Conservation (phyloP, 148 eudicot species). For the Amaranthus cruentus region DNA sequence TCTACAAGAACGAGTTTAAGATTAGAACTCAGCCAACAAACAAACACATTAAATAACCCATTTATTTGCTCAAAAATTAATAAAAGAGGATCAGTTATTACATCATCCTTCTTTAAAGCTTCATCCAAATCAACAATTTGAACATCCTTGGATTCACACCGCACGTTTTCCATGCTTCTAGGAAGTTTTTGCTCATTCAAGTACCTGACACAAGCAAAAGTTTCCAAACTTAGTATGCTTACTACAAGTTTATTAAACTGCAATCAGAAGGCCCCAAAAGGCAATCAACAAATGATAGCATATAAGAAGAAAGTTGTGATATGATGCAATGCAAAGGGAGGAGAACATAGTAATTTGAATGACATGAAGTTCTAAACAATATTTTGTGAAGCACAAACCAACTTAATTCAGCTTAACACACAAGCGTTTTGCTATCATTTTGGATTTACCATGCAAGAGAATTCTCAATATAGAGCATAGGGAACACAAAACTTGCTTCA, state of each 20-base stretch:
- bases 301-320: too few species aligned
- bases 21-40: not conserved
- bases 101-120: constrained; percentile 36
- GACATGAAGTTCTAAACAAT: too few species aligned
- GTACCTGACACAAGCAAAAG: constrained; percentile 51
- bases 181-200: constrained; percentile 82
- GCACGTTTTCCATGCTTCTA: constrained; percentile 64
- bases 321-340: too few species aligned
- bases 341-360: too few species aligned
- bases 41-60: not conserved
- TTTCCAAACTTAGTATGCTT: constrained; percentile 9
- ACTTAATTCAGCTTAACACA: too few species aligned
- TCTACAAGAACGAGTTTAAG: not conserved
- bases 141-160: constrained; percentile 41
- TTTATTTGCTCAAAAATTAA: not conserved
- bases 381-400: too few species aligned
- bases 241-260: not conserved
- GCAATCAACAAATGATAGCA: too few species aligned
- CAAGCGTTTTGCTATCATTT: too few species aligned
- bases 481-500: too few species aligned
- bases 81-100: constrained; percentile 11
- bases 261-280: not conserved
- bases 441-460: too few species aligned
- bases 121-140: constrained; percentile 34
- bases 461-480: too few species aligned